Evolutionary conservation across 208 protist species (phyloP).

Genomic region (Acanthamoeba divionensis): DNA sequence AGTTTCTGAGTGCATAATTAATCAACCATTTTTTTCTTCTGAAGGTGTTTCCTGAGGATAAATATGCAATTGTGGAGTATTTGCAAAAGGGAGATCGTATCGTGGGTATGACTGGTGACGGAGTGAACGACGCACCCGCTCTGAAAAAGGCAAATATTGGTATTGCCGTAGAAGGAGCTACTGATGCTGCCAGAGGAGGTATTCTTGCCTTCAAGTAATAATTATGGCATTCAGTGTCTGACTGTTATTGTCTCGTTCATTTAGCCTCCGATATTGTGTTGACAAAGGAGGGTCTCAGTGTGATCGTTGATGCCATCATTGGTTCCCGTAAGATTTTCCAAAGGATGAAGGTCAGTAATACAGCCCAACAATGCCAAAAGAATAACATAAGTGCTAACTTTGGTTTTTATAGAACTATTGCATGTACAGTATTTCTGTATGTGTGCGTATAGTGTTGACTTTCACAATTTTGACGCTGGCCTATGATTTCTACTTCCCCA

Average conservation of each 20-base stretch:
- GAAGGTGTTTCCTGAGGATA: slow-evolving; percentile 93
- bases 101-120: slow-evolving; percentile 95
- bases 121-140: slow-evolving; percentile 93
- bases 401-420: slow-evolving; percentile 59
- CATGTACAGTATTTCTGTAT: slow-evolving; percentile 71
- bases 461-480: slow-evolving; percentile 72
- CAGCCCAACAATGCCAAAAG: not conserved
- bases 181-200: slow-evolving; percentile 88
- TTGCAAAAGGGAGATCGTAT: slow-evolving; percentile 88
- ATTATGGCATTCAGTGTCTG: not conserved
- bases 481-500: slow-evolving; percentile 67
- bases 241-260: not conserved
- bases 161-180: slow-evolving; percentile 92
- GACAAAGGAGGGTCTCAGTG: slow-evolving; percentile 87
- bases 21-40: slow-evolving; percentile 75
- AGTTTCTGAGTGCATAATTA: too few species aligned
- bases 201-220: not conserved
- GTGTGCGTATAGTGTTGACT: slow-evolving; percentile 72
- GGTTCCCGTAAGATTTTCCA: slow-evolving; percentile 91
- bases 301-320: slow-evolving; percentile 91
- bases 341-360: slow-evolving; percentile 82
- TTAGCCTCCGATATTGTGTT: slow-evolving; percentile 92
- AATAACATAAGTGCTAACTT: not conserved
- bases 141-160: slow-evolving; percentile 94
- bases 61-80: slow-evolving; percentile 91